Evolutionary conservation across 23 red algal species (phyloP), one percentile per base, ranked within the genome.

Genomic region (Gracilaria gracilis): DNA sequence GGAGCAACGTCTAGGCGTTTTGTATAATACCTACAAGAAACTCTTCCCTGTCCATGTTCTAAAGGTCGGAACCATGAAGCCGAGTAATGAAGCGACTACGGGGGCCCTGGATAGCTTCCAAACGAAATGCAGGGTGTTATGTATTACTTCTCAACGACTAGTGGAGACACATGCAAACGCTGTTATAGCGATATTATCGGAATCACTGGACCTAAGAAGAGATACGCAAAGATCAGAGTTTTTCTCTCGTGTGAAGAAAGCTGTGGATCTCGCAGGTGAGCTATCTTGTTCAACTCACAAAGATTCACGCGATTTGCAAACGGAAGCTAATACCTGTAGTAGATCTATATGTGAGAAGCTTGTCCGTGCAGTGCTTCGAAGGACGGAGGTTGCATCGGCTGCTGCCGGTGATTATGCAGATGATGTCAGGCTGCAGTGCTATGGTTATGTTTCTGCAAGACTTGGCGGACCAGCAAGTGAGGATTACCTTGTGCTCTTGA

Each of bases 381-480:
- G 87, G 48, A 81, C 87, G 37, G 87, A 90, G 54, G 48, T 81
- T 36, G 29, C 57, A 25, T 59, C 87, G 23, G 65, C 67, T 57
- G 67, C 46, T n/a, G 29, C 75, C 14, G 61, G 57, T 17, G 54
- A 64, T 9, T 9, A 37, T 32, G 67, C 58, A 2, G 87, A 80
- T 40, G 74, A 61, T 69, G 35, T 90, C 3, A 90, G 81, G 57
- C 46, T 90, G n/a, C 87, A 90, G 34, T 80, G 73, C 61, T 90
- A 90, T 57, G 87, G 87, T 35, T 90, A 90, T 27, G 62, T 90
- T 16, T 48, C 87, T 20, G 51, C 74, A 29, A 80, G 19, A 34
- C 73, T 90, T 35, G 73, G 59, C 32, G 75, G 64, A 69, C 27
- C 84, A 48, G 11, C 42, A 17, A 23, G 34, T 40, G 65, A 50